phyloP scores from a whole-genome alignment of 805 yeast genomes.

The Kodamaea leandrae region DNA sequence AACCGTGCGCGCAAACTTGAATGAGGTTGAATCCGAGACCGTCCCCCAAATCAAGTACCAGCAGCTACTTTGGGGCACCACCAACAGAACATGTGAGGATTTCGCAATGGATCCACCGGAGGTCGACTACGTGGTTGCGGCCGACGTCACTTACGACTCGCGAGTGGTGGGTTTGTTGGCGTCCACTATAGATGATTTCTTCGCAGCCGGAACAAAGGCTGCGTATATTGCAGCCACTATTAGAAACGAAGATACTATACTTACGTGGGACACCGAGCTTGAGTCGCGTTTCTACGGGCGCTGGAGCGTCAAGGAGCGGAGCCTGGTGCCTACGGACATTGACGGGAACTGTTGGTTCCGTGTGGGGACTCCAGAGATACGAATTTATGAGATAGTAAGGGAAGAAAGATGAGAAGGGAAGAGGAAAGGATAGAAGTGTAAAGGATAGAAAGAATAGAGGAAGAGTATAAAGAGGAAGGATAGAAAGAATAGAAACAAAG shows the following conservation, averaged over 20 bases:
- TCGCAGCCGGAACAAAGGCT: slow-evolving; percentile 21
- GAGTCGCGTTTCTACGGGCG: slow-evolving; percentile 16
- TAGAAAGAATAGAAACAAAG: too few species aligned
- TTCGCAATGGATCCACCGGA: slow-evolving; percentile 30
- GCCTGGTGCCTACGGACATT: slow-evolving; percentile 13
- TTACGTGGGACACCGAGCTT: slow-evolving; percentile 31
- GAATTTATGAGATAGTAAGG: slow-evolving; percentile 21
- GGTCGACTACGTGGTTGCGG: slow-evolving; percentile 61
- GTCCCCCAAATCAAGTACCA: slow-evolving; percentile 19
- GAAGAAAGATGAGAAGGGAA: too few species aligned
- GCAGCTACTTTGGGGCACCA: slow-evolving; percentile 57
- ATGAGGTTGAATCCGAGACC: slow-evolving; percentile 10
- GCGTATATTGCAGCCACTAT: slow-evolving; percentile 71
- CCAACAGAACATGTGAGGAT: slow-evolving; percentile 21
- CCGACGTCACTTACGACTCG: slow-evolving; percentile 86
- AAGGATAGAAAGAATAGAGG: too few species aligned
- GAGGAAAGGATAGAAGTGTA: too few species aligned
- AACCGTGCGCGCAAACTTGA: slow-evolving; percentile 25
- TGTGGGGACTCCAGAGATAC: slow-evolving; percentile 26
- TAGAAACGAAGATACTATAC: slow-evolving; percentile 47
- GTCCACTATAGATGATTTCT: slow-evolving; percentile 43
- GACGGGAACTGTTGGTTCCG: slow-evolving; percentile 22
- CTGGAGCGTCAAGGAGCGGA: slow-evolving; percentile 19
- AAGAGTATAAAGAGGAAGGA: too few species aligned
- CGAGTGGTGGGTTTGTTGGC: slow-evolving; percentile 55